Conservation (phyloP, 345 rosid species). For the Populus deltoides region DNA sequence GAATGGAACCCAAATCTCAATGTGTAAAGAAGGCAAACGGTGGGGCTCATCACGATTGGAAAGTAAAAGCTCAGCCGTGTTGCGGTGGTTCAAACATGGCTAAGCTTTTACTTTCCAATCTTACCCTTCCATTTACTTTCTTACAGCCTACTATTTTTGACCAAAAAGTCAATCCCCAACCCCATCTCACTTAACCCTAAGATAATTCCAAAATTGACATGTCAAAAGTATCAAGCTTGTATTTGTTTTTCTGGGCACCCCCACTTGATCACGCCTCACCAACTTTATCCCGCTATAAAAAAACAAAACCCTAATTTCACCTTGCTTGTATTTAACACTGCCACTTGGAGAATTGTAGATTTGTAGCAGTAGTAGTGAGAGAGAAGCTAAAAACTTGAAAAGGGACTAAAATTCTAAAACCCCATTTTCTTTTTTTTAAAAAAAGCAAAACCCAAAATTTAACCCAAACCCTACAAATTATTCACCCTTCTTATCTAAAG, state of each 20-base stretch:
- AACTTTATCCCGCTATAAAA: constrained; percentile 4
- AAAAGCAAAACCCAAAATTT: background rate
- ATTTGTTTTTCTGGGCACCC: background rate
- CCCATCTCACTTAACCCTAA: background rate
- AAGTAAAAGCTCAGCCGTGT: too few species aligned
- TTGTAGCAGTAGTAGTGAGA: background rate
- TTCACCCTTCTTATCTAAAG: constrained; percentile 15
- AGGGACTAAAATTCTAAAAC: constrained; percentile 6
- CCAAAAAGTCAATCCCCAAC: constrained; percentile 20
- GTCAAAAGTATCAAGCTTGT: constrained; percentile 23
- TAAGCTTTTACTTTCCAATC: background rate
- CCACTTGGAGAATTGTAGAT: constrained; percentile 4
- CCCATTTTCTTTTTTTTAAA: background rate
- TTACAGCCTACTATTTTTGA: background rate
- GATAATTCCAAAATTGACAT: background rate
- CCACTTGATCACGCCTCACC: constrained; percentile 16
- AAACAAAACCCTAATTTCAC: constrained; percentile 27
- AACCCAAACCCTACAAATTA: constrained; percentile 16
- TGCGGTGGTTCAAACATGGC: background rate
- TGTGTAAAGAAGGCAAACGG: constrained; percentile 8
- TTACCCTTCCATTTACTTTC: background rate
- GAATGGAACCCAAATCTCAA: background rate
- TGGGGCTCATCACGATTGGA: background rate
- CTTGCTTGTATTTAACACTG: constrained; percentile 19
- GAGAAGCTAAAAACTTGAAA: background rate